Percentiles rank a stretch among this genome's conserved stretches.
phyloP scores from a whole-genome alignment of 352 stramenopile genomes.

The Globisporangium ultimum region DNA sequence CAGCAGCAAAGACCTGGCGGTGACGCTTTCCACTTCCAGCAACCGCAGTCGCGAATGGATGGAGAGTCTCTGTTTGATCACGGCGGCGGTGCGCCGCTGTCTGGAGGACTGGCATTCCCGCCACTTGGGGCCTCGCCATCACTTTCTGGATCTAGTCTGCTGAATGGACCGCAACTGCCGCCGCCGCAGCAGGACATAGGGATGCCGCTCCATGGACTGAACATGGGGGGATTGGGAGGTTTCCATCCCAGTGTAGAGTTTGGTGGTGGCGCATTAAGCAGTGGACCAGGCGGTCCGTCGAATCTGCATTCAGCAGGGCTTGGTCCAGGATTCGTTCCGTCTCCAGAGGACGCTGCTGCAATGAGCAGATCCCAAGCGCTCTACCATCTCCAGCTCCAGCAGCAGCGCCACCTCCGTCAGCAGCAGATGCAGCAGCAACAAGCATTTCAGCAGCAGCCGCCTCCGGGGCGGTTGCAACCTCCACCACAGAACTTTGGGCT shows the following conservation, averaged over 20 bases:
- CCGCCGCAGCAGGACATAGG: constrained; percentile 4
- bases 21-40: constrained; percentile 2
- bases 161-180: neutral
- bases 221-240: constrained; percentile 8
- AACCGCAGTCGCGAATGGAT: neutral
- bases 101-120: constrained; percentile 3
- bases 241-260: too few relatives aligned
- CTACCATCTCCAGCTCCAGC: constrained; percentile 46
- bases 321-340: neutral
- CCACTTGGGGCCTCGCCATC: neutral
- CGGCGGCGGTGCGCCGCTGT: neutral
- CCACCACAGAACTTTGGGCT: constrained; percentile 18
- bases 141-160: neutral
- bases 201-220: constrained; percentile 6
- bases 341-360: neutral
- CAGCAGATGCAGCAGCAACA: constrained; percentile 20
- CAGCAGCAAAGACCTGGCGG: neutral
- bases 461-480: too few relatives aligned
- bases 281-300: too few relatives aligned
- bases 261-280: too few relatives aligned
- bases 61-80: constrained; percentile 2
- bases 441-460: constrained; percentile 11
- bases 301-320: neutral
- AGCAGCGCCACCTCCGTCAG: constrained; percentile 30
- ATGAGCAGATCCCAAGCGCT: constrained; percentile 12